Evolutionary conservation across 2,329 filamentous ascomycete species (phyloP).

Genomic region (Chrysoporthe cubensis): DNA sequence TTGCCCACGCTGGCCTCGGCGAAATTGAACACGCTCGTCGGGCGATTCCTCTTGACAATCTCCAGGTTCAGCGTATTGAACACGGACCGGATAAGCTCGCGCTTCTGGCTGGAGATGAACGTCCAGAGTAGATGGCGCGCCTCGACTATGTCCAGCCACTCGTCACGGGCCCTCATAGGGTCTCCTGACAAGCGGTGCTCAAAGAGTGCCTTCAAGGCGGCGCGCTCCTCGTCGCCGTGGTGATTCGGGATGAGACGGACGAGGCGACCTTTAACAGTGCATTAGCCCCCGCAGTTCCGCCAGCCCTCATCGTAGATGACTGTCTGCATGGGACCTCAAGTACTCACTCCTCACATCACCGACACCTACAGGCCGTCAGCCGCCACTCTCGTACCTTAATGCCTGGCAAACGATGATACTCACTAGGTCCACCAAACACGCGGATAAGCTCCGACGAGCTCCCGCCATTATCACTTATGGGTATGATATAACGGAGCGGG

Average conservation of each 20-base stretch:
- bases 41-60: conserved; percentile 75
- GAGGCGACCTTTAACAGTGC: conserved; percentile 68
- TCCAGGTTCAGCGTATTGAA: conserved; percentile 78
- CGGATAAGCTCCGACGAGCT: conserved; percentile 92
- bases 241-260: conserved; percentile 84
- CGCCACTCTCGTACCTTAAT: neutral
- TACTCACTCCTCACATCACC: conserved; percentile 66
- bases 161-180: conserved; percentile 64
- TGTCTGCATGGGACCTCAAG: neutral
- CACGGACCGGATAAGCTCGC: conserved; percentile 76
- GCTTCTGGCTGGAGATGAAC: conserved; percentile 70
- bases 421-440: conserved; percentile 91
- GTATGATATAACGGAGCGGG: conserved; percentile 82
- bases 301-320: no score
- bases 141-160: conserved; percentile 91
- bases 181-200: conserved; percentile 78
- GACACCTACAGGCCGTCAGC: conserved; percentile 42
- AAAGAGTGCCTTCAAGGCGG: conserved; percentile 81
- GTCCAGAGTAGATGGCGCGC: conserved; percentile 78
- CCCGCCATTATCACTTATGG: conserved; percentile 94
- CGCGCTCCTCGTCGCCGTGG: conserved; percentile 64
- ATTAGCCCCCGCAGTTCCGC: conserved; percentile 12
- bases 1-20: conserved; percentile 77
- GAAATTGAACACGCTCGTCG: conserved; percentile 77
- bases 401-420: conserved; percentile 28